Evolutionary conservation across 208 protist species (phyloP).

Genomic region (Herpetomonas tarakana): DNA sequence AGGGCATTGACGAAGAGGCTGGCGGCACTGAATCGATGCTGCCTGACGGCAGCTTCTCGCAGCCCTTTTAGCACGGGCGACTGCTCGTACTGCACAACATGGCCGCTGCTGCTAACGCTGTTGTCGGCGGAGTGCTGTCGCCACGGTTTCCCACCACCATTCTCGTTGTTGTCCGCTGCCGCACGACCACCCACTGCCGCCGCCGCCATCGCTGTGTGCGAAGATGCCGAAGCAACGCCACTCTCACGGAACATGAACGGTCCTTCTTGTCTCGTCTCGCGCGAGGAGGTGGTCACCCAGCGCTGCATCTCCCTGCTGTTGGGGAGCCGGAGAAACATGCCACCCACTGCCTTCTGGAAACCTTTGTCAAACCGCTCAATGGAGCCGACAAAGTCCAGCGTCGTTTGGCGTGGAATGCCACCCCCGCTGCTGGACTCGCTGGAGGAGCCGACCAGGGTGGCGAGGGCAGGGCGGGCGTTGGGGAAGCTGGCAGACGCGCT

Average conservation of each 20-base stretch:
- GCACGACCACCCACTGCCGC: no score
- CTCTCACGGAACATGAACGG: not conserved
- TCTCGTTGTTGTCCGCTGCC: no score
- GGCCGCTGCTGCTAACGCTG: not conserved
- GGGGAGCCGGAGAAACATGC: not conserved
- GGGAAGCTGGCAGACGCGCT: no score
- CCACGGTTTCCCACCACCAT: no score
- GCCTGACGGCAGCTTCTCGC: slow-evolving; percentile 12
- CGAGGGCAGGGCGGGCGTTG: no score
- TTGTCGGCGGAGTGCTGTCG: no score
- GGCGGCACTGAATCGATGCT: slow-evolving; percentile 17
- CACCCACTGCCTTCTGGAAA: not conserved
- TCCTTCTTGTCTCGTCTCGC: not conserved
- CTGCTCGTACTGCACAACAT: not conserved
- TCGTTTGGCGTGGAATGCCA: no score
- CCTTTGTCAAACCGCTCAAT: not conserved
- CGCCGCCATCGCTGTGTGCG: not conserved
- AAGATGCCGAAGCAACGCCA: not conserved
- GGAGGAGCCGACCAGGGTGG: no score
- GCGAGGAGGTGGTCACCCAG: not conserved
- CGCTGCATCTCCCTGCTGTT: not conserved
- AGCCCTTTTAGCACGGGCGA: slow-evolving; percentile 4
- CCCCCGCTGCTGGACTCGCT: no score
- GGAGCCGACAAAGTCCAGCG: not conserved
- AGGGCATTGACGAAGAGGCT: slow-evolving; percentile 15